A percentile compares a stretch with the other conserved stretches of the same genome.
phyloP scores from a whole-genome alignment of 1,284 basidiomycete genomes.

The Rugosomyces carneus region DNA sequence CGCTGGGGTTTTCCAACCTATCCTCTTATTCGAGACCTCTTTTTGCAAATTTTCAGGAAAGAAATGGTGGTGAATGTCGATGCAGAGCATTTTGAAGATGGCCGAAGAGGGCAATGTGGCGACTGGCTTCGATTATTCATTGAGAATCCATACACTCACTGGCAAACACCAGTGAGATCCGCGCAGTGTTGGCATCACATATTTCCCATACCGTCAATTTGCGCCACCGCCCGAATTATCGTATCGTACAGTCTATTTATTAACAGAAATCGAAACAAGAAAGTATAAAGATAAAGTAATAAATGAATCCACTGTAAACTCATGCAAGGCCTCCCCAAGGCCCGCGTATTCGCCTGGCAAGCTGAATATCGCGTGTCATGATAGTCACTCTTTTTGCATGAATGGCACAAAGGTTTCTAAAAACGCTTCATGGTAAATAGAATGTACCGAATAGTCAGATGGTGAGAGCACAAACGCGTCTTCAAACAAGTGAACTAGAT shows the following conservation, averaged over 20 bases:
- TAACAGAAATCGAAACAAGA: constrained; percentile 10
- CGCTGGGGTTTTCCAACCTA: constrained; percentile 56
- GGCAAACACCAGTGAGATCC: no score
- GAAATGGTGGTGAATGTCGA: constrained; percentile 71
- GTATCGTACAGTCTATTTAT: constrained; percentile 7
- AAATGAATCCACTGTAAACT: constrained; percentile 13
- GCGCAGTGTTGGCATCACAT: no score
- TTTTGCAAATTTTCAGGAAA: constrained; percentile 49
- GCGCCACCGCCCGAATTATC: background rate
- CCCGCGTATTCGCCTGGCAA: constrained; percentile 91
- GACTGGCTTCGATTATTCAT: no score
- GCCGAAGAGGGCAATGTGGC: no score
- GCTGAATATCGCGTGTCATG: constrained; percentile 96
- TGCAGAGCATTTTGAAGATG: constrained; percentile 27
- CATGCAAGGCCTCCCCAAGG: constrained; percentile 58
- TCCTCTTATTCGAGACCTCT: constrained; percentile 32
- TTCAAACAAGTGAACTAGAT: constrained; percentile 90
- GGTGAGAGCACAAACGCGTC: constrained; percentile 75
- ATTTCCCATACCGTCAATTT: no score
- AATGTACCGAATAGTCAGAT: background rate
- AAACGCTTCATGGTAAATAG: constrained; percentile 26
- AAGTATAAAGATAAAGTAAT: constrained; percentile 17
- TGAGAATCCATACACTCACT: no score
- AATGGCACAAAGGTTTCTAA: constrained; percentile 86
- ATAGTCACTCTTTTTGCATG: constrained; percentile 99